These are phyloP conservation scores for Leccinum solheimii DNA, from an alignment of 1,284 basidiomycete genomes.

Conservation along the genomic window DNA sequence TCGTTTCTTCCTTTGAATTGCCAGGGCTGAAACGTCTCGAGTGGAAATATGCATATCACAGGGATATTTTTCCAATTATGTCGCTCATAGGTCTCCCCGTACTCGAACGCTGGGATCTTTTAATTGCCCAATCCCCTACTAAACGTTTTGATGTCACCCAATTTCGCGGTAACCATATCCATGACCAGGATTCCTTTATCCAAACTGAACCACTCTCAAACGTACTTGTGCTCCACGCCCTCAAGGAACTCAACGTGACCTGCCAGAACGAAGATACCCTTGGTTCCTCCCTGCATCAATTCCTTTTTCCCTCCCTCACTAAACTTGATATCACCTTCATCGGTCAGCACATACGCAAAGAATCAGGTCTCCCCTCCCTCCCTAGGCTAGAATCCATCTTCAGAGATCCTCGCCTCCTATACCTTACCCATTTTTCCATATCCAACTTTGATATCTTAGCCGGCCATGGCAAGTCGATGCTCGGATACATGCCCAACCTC, in stretches of 20 bases:
- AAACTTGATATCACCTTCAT: constrained; percentile 43
- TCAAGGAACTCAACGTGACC: constrained; percentile 45
- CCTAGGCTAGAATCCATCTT: constrained; percentile 43
- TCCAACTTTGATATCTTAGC: constrained; percentile 35
- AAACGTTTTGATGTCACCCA: constrained; percentile 31
- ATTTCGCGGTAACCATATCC: constrained; percentile 35
- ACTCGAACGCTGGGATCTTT: constrained; percentile 35
- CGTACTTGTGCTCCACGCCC: constrained; percentile 30
- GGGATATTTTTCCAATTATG: constrained; percentile 34
- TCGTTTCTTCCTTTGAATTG: constrained; percentile 29
- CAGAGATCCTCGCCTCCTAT: constrained; percentile 42
- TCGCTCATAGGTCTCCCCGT: constrained; percentile 30
- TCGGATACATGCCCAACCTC: constrained; percentile 42
- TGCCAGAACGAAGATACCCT: constrained; percentile 42
- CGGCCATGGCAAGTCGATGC: constrained; percentile 33
- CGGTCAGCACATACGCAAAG: constrained; percentile 28
- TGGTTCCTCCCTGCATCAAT: constrained; percentile 40
- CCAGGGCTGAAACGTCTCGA: constrained; percentile 26
- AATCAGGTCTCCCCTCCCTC: constrained; percentile 22
- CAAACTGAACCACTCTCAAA: constrained; percentile 32
- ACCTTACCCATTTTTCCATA: constrained; percentile 38
- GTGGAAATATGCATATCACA: constrained; percentile 34
- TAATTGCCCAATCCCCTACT: constrained; percentile 30
- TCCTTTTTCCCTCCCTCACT: constrained; percentile 44
- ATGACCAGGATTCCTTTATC: constrained; percentile 27